phyloP scores from a whole-genome alignment of 192 early-diverging fungal genomes.

The Gamsiella multidivaricata region DNA sequence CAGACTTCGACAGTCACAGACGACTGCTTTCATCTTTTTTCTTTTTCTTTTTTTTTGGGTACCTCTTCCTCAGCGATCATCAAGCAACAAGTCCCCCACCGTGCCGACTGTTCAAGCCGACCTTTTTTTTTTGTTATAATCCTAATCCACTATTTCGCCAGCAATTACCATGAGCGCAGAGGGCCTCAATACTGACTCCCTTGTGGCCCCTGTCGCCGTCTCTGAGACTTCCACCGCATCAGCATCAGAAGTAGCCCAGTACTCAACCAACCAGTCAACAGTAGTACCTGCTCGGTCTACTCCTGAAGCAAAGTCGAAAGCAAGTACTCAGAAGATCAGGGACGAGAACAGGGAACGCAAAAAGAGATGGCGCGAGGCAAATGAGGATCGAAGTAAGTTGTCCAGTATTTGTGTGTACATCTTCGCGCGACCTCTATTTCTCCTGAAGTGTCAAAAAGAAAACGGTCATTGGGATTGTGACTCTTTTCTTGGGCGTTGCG shows the following conservation, averaged over 20 bases:
- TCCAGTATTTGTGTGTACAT: background rate
- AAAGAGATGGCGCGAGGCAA: conserved; percentile 58
- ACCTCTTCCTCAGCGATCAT: too few species aligned
- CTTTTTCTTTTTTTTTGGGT: too few species aligned
- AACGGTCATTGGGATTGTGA: conserved; percentile 6
- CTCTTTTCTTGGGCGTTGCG: conserved; percentile 3
- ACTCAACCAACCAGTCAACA: too few species aligned
- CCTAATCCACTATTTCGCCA: too few species aligned
- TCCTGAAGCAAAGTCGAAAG: conserved; percentile 3
- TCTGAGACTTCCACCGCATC: background rate
- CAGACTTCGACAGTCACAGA: too few species aligned
- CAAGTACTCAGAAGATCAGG: conserved; percentile 33
- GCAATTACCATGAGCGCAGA: conserved; percentile 6
- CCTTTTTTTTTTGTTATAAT: too few species aligned
- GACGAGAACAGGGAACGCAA: conserved; percentile 59
- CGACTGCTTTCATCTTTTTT: too few species aligned
- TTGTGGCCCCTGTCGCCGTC: background rate
- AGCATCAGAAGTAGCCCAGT: background rate
- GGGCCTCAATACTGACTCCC: background rate
- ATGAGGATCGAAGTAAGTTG: conserved; percentile 62
- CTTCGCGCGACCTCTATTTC: background rate
- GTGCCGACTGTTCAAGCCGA: too few species aligned
- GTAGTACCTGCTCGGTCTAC: background rate
- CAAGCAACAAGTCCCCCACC: too few species aligned
- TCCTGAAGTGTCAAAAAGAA: background rate